Evolutionary conservation across 352 stramenopile species (phyloP), one percentile per base, ranked within the genome.

Genomic region (Pythium biforme): DNA sequence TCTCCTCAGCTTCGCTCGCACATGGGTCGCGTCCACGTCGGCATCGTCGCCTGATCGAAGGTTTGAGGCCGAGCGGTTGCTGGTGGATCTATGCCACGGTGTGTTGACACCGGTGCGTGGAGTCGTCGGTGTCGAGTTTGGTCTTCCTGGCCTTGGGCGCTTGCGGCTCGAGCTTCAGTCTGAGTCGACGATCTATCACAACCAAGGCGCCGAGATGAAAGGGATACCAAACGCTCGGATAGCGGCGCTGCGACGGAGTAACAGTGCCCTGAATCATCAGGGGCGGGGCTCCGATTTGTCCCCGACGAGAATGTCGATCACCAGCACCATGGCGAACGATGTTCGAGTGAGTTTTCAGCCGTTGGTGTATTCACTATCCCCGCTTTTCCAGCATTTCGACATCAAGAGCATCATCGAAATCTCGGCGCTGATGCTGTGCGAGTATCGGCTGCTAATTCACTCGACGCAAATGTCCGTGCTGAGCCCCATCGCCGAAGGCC

Each of bases 401-500:
- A 72, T 90, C 48, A 89, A 89, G 68, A 87, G 73, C 0, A 68
- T 91, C 26, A 72, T 94, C 27, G 67, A 92, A 50, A 72, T 94
- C 55, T 70, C 88, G 0, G 66, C 75, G 14, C 58, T 95, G 20
- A 71, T 90, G 31, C 69, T 95, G 19, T 92, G 81, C 41, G 86
- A 95, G 61, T 94, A 89, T 54, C 82, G 84, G 0, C 62, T 95
- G 20, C 75, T 95, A 12, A 73, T 95, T 19, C 86, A 95, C 56
- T 92, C 84, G 41, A 75, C 73, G 8, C 79, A 93, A 45, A 74
- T 92, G 37, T 89, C 84, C 27, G 68, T 93, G 19, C 66, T 95
- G 29, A 90, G 77, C 26, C 83, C 83, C 4, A 75, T 95, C 17
- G 75, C 83, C 0, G 86, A 95, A 66, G 79, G 77, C 0, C 55